phyloP scores from a whole-genome alignment of 78 protist genomes.

The Blattamonas nauphoetae region DNA sequence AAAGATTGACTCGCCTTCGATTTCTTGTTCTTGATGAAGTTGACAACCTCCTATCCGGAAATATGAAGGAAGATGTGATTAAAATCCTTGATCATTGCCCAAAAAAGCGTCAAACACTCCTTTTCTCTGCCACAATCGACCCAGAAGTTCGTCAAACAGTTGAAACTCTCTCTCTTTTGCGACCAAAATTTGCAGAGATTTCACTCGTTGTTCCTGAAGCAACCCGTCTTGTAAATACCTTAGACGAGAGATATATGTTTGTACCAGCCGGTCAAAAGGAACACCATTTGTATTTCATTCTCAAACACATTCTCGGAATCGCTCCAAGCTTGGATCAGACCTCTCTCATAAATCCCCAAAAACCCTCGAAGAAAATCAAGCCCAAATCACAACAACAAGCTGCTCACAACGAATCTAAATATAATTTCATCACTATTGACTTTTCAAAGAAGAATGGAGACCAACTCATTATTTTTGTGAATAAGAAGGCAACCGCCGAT shows the following conservation, averaged over 20 bases:
- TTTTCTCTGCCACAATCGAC: conserved; percentile 20
- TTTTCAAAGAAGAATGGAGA: not conserved
- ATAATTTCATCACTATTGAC: not conserved
- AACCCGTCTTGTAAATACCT: not conserved
- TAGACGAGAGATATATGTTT: conserved; percentile 1
- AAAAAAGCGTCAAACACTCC: not conserved
- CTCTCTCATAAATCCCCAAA: too few species aligned
- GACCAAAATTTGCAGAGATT: not conserved
- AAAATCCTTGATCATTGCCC: not conserved
- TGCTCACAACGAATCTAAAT: not conserved
- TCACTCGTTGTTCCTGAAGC: not conserved
- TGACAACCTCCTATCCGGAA: not conserved
- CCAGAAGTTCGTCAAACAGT: not conserved
- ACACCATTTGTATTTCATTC: not conserved
- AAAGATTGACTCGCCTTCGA: not conserved
- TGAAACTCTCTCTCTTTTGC: not conserved
- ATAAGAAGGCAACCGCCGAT: not conserved
- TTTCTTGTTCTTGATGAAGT: conserved; percentile 31
- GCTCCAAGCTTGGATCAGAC: not conserved
- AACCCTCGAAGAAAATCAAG: not conserved
- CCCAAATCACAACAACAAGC: not conserved
- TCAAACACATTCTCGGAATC: not conserved
- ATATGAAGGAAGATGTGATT: not conserved
- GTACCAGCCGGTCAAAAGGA: not conserved
- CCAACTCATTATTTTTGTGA: not conserved